Conservation (phyloP, 345 rosid species). For the Carallia brachiata region DNA sequence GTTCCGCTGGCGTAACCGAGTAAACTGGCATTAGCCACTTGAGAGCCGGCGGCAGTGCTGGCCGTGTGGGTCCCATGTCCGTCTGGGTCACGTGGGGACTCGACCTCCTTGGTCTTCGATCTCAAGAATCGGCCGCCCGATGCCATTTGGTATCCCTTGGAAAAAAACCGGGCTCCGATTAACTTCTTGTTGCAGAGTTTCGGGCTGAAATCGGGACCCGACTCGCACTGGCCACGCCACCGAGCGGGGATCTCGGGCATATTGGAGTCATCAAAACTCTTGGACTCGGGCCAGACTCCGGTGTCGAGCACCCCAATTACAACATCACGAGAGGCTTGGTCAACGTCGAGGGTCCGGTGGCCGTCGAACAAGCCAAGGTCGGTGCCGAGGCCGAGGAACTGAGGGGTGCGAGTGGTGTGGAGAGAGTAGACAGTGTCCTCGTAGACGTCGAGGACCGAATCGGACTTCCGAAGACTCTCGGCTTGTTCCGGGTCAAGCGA, state of each 20-base stretch:
- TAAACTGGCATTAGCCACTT: constrained; percentile 61
- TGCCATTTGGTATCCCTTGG: constrained; percentile 69
- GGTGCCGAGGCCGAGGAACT: constrained; percentile 64
- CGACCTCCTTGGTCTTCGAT: constrained; percentile 40
- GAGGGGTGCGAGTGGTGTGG: constrained; percentile 79
- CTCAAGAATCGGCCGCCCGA: constrained; percentile 39
- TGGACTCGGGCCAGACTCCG: constrained; percentile 89
- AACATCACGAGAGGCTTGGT: constrained; percentile 46
- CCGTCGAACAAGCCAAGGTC: constrained; percentile 38
- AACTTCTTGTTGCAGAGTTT: constrained; percentile 72
- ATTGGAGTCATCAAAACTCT: constrained; percentile 55
- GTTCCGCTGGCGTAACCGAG: constrained; percentile 82
- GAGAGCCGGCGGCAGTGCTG: constrained; percentile 72
- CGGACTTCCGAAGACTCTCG: constrained; percentile 42
- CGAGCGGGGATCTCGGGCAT: constrained; percentile 65
- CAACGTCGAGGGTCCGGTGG: constrained; percentile 29
- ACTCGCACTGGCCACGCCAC: constrained; percentile 77
- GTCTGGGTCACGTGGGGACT: constrained; percentile 65
- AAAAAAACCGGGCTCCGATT: constrained; percentile 75
- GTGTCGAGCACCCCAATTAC: constrained; percentile 81
- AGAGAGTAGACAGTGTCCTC: constrained; percentile 71
- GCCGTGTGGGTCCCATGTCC: constrained; percentile 95
- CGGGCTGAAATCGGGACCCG: constrained; percentile 61
- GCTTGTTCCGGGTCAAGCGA: constrained; percentile 54
- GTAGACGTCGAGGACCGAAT: constrained; percentile 59